Evolutionary conservation across 805 yeast species (phyloP).

Genomic region (Schwanniomyces polymorphus): DNA sequence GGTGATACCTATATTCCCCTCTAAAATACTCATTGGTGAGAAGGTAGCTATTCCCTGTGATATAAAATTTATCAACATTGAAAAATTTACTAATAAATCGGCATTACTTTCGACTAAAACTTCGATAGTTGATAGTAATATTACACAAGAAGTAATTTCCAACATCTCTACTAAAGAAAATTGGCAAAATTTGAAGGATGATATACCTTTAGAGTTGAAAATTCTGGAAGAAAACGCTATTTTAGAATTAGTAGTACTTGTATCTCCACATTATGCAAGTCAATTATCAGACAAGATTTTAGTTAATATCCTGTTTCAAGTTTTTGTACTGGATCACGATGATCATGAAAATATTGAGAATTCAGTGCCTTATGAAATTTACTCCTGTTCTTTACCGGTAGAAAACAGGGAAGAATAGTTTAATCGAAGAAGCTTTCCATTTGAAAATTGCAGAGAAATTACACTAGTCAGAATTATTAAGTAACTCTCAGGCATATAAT

Average conservation of each 20-base stretch:
- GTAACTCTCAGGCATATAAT: no score
- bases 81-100: constrained; percentile 15
- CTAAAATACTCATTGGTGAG: constrained; percentile 29
- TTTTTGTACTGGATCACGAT: not conserved
- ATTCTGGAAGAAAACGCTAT: not conserved
- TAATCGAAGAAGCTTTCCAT: no score
- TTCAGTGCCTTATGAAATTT: not conserved
- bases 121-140: constrained; percentile 11
- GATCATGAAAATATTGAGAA: not conserved
- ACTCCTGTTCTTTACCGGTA: not conserved
- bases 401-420: not conserved
- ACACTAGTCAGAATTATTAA: no score
- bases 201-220: constrained; percentile 30
- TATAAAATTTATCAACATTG: constrained; percentile 15
- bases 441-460: no score
- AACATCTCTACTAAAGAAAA: constrained; percentile 23
- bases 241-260: not conserved
- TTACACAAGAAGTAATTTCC: constrained; percentile 14
- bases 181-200: constrained; percentile 41
- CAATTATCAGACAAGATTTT: not conserved
- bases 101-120: constrained; percentile 21
- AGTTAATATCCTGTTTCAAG: not conserved
- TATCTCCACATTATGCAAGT: not conserved
- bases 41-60: constrained; percentile 19
- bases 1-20: constrained; percentile 7